phyloP scores from a whole-genome alignment of 257 asterid genomes.

The Ajuga chamaepitys region DNA sequence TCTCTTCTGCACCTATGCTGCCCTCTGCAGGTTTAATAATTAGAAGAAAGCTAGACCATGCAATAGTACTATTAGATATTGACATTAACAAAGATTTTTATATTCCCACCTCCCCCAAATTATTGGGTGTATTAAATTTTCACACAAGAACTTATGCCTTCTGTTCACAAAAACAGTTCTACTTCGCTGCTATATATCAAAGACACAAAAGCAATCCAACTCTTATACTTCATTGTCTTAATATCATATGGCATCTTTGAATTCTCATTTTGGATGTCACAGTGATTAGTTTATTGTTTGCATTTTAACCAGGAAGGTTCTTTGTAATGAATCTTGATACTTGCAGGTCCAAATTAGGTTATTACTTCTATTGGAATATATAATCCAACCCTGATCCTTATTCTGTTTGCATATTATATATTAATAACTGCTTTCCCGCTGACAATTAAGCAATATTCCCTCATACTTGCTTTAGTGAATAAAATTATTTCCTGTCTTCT shows the following conservation, averaged over 20 bases:
- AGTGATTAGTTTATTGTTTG: background rate
- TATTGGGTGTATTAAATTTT: background rate
- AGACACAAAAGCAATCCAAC: background rate
- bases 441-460: background rate
- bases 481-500: background rate
- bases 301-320: background rate
- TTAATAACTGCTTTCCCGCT: background rate
- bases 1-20: no score
- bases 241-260: background rate
- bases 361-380: background rate
- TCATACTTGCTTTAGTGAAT: background rate
- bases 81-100: background rate
- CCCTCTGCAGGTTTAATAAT: background rate
- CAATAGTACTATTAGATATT: background rate
- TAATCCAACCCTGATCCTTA: background rate
- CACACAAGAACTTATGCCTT: background rate
- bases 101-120: background rate
- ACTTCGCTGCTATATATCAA: background rate
- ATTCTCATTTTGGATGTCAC: background rate
- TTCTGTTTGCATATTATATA: background rate
- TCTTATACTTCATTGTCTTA: background rate
- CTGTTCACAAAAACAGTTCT: no score
- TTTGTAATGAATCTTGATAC: background rate
- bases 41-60: background rate
- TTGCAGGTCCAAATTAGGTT: background rate